Evolutionary conservation across 2,329 filamentous ascomycete genomes (phyloP), one percentile per base, ranked within the genome.

Genomic region (Sporothrix sp.): DNA sequence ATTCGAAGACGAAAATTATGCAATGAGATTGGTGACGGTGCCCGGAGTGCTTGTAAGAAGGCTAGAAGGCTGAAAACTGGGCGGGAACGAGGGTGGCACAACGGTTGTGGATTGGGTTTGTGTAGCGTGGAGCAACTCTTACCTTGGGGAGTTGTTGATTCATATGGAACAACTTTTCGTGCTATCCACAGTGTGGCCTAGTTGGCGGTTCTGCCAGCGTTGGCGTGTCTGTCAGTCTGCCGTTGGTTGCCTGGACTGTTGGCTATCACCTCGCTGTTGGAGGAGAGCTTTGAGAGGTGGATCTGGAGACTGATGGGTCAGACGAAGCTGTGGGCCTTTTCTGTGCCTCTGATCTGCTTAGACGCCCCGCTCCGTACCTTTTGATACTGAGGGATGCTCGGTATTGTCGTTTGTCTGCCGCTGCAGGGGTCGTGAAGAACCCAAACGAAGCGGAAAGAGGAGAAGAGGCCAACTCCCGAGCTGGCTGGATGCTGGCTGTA

Each of bases 81-180:
- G 50, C 21, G 33, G 37, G 28, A 33, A 33, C 18, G 40, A 49
- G 39, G 53, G 52, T 54, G 49, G 46, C 47, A 54, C 53, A 54
- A 52, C 25, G 42, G 39, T 38, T 52, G 36, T 36, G 39, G 28
- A 23, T 47, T 23, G 38, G 52, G 16, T n/a, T 44, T 50, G 50
- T 52, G 53, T 52, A 52, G 53, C 50, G 52, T 54, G 38, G 48
- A 50, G 38, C 32, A 48, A 28, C 38, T 28, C 53, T 52, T 69
- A 71, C 68, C 68, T 71, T 71, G 56, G 65, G 61, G 51, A 70
- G 66, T 65, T 66, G 68, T 65, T 67, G 65, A 69, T 69, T 71
- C 69, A 72, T 72, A 61, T 63, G 68, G 42, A 38, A 50, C 39
- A 27, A 16, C 14, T 45, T 45, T 45, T 52, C 6, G 46, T 48